Percentiles rank a stretch among this genome's conserved stretches.
These are phyloP conservation scores for Alternaria sp. DNA, from an alignment of 2,329 filamentous ascomycete genomes.

Conservation along the genomic window DNA sequence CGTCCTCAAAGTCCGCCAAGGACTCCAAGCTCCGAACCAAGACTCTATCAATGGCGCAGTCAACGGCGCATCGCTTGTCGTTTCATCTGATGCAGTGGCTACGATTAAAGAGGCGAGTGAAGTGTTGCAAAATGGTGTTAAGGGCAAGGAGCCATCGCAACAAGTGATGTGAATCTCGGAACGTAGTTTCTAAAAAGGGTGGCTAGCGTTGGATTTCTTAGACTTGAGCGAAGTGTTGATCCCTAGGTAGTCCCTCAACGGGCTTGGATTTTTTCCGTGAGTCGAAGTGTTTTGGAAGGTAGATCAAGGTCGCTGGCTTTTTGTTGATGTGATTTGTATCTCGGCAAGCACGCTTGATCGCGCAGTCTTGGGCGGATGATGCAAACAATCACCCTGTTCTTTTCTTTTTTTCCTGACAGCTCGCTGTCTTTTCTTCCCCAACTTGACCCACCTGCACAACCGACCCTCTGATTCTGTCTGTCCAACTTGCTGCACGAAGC, in stretches of 20 bases:
- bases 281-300: background rate
- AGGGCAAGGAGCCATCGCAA: background rate
- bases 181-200: background rate
- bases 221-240: background rate
- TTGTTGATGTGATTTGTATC: too few species aligned
- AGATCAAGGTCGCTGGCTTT: too few species aligned
- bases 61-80: constrained; percentile 13
- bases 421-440: too few species aligned
- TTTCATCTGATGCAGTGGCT: constrained; percentile 16
- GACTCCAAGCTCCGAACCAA: constrained; percentile 67
- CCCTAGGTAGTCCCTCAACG: constrained; percentile 9
- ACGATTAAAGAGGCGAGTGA: constrained; percentile 16
- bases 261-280: constrained; percentile 2
- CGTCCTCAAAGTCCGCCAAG: constrained; percentile 90
- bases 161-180: background rate
- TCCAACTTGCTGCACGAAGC: too few species aligned
- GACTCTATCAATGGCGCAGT: constrained; percentile 7
- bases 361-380: too few species aligned
- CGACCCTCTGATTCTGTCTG: too few species aligned
- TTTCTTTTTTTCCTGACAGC: too few species aligned
- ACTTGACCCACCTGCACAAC: too few species aligned
- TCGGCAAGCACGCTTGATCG: too few species aligned
- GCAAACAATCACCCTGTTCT: too few species aligned
- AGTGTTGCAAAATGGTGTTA: background rate
- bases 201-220: constrained; percentile 10